Percentiles rank a stretch among this genome's conserved stretches.
phyloP scores from a whole-genome alignment of 257 asterid genomes.

The Apocynum venetum region DNA sequence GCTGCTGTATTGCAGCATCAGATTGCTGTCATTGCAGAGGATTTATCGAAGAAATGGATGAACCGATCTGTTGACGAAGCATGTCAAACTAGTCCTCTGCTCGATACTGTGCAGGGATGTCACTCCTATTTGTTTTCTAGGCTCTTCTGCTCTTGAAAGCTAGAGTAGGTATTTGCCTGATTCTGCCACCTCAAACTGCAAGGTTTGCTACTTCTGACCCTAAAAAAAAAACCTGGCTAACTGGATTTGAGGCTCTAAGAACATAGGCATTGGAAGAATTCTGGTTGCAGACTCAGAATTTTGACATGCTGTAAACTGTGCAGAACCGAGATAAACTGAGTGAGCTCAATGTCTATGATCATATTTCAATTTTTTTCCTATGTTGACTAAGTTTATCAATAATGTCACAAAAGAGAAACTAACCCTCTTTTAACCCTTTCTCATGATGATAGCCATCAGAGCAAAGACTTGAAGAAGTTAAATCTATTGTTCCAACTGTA shows the following conservation, averaged over 20 bases:
- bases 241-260: not conserved
- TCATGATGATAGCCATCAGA: not conserved
- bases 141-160: slow-evolving; percentile 73
- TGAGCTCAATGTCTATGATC: not conserved
- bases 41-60: slow-evolving; percentile 69
- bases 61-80: slow-evolving; percentile 71
- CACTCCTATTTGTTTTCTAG: slow-evolving; percentile 94
- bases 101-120: slow-evolving; percentile 89
- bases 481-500: not conserved
- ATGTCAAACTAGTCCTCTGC: slow-evolving; percentile 83
- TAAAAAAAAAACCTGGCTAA: not conserved
- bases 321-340: not conserved
- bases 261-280: not conserved
- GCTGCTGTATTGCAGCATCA: slow-evolving; percentile 82
- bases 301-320: not conserved
- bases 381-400: not conserved
- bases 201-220: not conserved
- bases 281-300: not conserved
- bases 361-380: not conserved
- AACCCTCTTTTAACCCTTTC: not conserved
- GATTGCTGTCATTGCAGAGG: slow-evolving; percentile 57
- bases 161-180: not conserved
- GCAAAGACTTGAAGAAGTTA: not conserved
- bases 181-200: not conserved
- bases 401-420: not conserved